phyloP scores from a whole-genome alignment of 2,329 filamentous ascomycete species.

The Ceratocystis eucalypticola region DNA sequence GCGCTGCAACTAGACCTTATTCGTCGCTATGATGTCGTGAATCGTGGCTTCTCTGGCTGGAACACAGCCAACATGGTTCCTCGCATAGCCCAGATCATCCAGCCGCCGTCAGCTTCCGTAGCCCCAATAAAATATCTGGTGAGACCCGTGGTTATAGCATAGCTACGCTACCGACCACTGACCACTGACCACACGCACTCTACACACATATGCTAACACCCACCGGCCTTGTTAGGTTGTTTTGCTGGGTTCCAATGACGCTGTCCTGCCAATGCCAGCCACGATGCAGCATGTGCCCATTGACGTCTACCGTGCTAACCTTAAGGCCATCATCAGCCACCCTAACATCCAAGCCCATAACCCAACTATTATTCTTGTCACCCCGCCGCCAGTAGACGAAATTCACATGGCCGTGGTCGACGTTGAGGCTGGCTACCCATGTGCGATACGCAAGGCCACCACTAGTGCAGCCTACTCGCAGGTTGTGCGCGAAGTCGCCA shows the following conservation, averaged over 20 bases:
- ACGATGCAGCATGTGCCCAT: slow-evolving; percentile 65
- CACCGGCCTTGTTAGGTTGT: slow-evolving; percentile 41
- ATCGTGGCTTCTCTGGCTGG: slow-evolving; percentile 78
- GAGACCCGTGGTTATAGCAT: slow-evolving; percentile 22
- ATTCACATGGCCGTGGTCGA: slow-evolving; percentile 44
- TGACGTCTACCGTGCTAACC: slow-evolving; percentile 59
- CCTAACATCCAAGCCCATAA: slow-evolving; percentile 54
- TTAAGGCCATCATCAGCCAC: slow-evolving; percentile 59
- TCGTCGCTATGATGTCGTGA: slow-evolving; percentile 71
- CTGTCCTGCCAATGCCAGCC: slow-evolving; percentile 48
- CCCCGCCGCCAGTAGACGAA: slow-evolving; percentile 73
- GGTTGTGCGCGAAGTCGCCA: slow-evolving; percentile 52
- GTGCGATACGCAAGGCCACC: slow-evolving; percentile 33
- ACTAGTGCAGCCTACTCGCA: slow-evolving; percentile 45
- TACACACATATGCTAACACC: background rate
- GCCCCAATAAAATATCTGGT: slow-evolving; percentile 56
- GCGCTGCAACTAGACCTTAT: slow-evolving; percentile 46
- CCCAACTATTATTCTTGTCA: slow-evolving; percentile 61
- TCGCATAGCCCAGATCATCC: slow-evolving; percentile 57
- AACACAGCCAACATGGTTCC: slow-evolving; percentile 62
- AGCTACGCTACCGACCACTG: too few relatives aligned
- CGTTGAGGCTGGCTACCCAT: slow-evolving; percentile 32
- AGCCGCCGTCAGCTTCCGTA: slow-evolving; percentile 42
- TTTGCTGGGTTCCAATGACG: slow-evolving; percentile 85
- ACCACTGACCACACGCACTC: too few relatives aligned